Base-by-base conservation (phyloP, 2,329 filamentous ascomycete genomes). In the Chaetomiaceae sp. region DNA sequence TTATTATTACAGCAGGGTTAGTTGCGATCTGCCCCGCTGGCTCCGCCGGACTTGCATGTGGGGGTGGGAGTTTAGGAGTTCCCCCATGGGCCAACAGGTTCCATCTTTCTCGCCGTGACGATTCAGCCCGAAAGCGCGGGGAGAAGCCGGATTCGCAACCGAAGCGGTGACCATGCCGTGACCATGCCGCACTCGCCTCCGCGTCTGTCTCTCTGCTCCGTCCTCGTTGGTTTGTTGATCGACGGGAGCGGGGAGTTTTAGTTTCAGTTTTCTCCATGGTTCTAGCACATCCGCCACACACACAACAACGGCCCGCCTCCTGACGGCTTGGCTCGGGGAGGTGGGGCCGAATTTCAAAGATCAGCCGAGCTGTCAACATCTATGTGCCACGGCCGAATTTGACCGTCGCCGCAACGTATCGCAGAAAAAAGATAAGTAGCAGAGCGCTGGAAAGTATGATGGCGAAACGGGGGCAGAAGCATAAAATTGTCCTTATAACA, bases 1-100 rank as follows among this genome's bases (percentile, higher is more conserved):
- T n/a, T n/a, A n/a, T n/a, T n/a, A n/a, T n/a, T n/a, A n/a, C n/a
- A n/a, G n/a, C n/a, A n/a, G 32, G 10, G 21, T 42, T n/a, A 25
- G 41, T 14, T 44, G 20, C 48, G 14, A 42, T 45, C 38, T 21
- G 21, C 20, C 11, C 21, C 11, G 16, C 14, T 18, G 14, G n/a
- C n/a, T n/a, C 51, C 51, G 45, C 44, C 38, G 51, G 50, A 43
- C 23, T 47, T 11, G 14, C 36, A n/a, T n/a, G 50, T 53, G 50
- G 50, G 50, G 50, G 27, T 27, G 34, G 43, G 29, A 11, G 29
- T 27, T 11, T n/a, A 11, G 18, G 16, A 10, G 46, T 18, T 18
- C n/a, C n/a, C n/a, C n/a, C n/a, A n/a, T n/a, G n/a, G n/a, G n/a
- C n/a, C n/a, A n/a, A n/a, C n/a, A n/a, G n/a, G n/a, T n/a, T n/a